These are phyloP conservation scores for Penicillium sp. DNA, from an alignment of 2,329 filamentous ascomycete species.

Conservation along the genomic window DNA sequence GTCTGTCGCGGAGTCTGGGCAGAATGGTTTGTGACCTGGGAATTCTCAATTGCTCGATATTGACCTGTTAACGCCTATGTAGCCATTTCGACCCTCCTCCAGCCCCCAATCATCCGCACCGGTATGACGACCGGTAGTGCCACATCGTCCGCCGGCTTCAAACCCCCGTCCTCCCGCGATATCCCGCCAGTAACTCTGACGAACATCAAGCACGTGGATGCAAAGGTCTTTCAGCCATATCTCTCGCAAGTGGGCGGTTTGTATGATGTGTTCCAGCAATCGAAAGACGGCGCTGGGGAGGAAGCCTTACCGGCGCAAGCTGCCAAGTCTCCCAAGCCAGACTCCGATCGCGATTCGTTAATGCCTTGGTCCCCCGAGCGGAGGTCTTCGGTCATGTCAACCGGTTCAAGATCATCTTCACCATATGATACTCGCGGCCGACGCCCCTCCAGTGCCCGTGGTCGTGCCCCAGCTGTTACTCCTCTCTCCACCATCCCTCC, in stretches of 20 bases:
- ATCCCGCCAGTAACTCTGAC: slow-evolving; percentile 91
- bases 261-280: slow-evolving; percentile 83
- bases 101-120: slow-evolving; percentile 84
- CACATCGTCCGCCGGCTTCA: slow-evolving; percentile 67
- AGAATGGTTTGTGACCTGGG: slow-evolving; percentile 63
- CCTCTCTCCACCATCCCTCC: slow-evolving; percentile 87
- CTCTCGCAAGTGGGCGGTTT: slow-evolving; percentile 79
- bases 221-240: slow-evolving; percentile 78
- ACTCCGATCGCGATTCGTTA: slow-evolving; percentile 48
- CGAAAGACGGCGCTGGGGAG: slow-evolving; percentile 74
- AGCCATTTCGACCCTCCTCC: slow-evolving; percentile 92
- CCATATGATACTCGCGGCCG: slow-evolving; percentile 50
- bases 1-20: slow-evolving; percentile 72
- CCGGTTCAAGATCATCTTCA: slow-evolving; percentile 44
- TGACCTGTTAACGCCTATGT: slow-evolving; percentile 14
- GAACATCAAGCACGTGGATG: slow-evolving; percentile 78
- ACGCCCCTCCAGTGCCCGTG: slow-evolving; percentile 52
- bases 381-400: slow-evolving; percentile 43
- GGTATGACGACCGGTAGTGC: slow-evolving; percentile 77
- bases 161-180: slow-evolving; percentile 78
- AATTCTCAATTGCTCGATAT: not conserved
- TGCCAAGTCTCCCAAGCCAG: slow-evolving; percentile 46
- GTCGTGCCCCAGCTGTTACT: slow-evolving; percentile 68
- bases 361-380: slow-evolving; percentile 47
- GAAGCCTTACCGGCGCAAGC: slow-evolving; percentile 47